Conservation (phyloP, 73 alveolate genomes). For the Effrenium voratum region DNA sequence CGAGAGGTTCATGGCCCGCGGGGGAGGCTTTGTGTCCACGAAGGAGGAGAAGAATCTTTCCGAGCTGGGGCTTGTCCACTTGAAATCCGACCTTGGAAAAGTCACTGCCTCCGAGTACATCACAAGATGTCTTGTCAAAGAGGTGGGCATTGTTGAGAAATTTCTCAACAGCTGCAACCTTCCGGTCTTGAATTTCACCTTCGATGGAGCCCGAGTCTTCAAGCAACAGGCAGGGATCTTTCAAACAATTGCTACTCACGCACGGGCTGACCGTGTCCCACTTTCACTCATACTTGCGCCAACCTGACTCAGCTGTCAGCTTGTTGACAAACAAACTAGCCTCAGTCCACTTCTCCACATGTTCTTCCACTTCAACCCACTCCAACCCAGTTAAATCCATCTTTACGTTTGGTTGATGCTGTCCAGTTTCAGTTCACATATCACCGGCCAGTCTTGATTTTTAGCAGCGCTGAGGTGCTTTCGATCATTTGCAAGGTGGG, state of each 20-base stretch:
- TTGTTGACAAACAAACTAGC: no score
- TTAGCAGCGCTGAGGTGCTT: neutral
- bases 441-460: no score
- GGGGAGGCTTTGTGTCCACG: neutral
- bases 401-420: no score
- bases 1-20: neutral
- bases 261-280: no score
- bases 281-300: no score
- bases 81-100: neutral
- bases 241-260: no score
- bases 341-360: no score
- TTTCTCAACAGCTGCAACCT: neutral
- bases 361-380: no score
- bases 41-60: neutral
- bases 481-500: neutral
- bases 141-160: neutral
- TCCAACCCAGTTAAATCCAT: no score
- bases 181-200: neutral
- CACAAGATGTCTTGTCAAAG: neutral
- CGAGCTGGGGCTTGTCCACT: neutral
- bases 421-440: no score
- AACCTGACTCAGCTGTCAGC: no score
- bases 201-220: constrained; percentile 35
- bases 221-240: neutral
- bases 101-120: neutral